Base-by-base conservation (phyloP, 352 stramenopile species). In the Saprolegnia parasitica region DNA sequence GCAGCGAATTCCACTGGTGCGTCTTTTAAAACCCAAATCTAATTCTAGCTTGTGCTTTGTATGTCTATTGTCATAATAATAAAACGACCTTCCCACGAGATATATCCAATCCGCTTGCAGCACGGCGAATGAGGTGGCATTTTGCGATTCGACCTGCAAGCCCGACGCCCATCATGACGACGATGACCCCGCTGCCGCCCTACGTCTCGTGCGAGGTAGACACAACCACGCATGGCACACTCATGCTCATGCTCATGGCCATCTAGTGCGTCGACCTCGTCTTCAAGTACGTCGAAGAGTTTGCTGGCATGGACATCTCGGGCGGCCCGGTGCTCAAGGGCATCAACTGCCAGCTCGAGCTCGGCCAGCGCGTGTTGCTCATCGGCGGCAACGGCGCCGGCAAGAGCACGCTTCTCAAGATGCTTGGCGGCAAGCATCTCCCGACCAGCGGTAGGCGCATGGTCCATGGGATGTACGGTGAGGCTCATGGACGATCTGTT, bases 351-450 rank as follows among this genome's bases (percentile, higher is more conserved):
- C 86, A 84, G 32, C 66, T 99, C 0, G 71, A 78, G 16, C 73
- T 74, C 0, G 93, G 93, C 24, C 90, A 95, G 42, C 83, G 95
- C 37, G 96, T 97, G 71, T 81, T 98, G 10, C 79, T 98, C 8
- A 88, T 98, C 20, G 96, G 96, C n/a, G 90, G 89, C 70, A 99
- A 99, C 74, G 96, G 96, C 61, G 90, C 87, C 20, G 90, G 92
- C n/a, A 98, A 98, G 74, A 97, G 85, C 61, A 99, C 97, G 20
- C 72, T 99, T 60, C 77, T 99, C 10, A 81, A 91, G 16, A 89
- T 99, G 5, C 74, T 99, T 10, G 93, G 89, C 0, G 97, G 97
- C 39, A 94, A 97, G 65, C 96, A 99, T 76, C 76, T 99, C 46
- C 91, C 90, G 20, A 88, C 93, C 10, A 87, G 93, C 46, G 92